Base-by-base conservation (phyloP, 768 basidiomycete species). In the Suillus americanus region DNA sequence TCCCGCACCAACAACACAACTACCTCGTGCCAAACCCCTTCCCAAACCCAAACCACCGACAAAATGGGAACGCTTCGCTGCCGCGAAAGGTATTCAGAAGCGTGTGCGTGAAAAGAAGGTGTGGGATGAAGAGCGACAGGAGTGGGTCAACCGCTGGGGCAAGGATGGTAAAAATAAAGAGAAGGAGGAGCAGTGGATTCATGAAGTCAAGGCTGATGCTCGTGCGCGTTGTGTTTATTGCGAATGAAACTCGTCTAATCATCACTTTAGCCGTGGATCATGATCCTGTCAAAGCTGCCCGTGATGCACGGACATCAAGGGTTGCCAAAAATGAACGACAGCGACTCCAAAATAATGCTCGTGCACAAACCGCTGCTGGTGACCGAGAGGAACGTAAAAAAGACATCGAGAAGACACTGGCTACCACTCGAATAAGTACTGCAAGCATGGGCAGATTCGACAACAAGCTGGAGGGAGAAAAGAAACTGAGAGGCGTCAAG, bases 391-490 rank as follows among this genome's bases (percentile, higher is more conserved):
- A 82, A 55, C 87, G 92, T 28, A 94, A 94, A 77, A 69, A 73
- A 16, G 89, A 93, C 16, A 84, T 99, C 20, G 91, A 95, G 25
- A 82, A 83, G 64, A 89, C 90, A 2, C 80, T 97, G 30, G 87
- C 92, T 9, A 83, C 89, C 13, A 88, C 91, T 2, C 86, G 92
- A 65, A 79, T 82, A 35, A 95, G 95, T 66, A 99, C 97, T 0
- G 97, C 95, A 0, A 96, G 94, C 70, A 89, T 99, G 89, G 97
- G 97, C 68, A 89, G 86, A 70, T 99, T 97, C 70, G 97, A 99
- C 75, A 89, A 86, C 68, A 87, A 83, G 72, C 83, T 99, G 25
- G 91, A 96, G 60, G 96, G 96, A 14, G 97, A 99, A 77, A 91
- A 92, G 75, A 95, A 94, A 77, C 74, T 88, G 51, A 86, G 86